These are phyloP conservation scores for Arabidopsis lyrata DNA, from an alignment of 441 rosid genomes.

Conservation along the genomic window DNA sequence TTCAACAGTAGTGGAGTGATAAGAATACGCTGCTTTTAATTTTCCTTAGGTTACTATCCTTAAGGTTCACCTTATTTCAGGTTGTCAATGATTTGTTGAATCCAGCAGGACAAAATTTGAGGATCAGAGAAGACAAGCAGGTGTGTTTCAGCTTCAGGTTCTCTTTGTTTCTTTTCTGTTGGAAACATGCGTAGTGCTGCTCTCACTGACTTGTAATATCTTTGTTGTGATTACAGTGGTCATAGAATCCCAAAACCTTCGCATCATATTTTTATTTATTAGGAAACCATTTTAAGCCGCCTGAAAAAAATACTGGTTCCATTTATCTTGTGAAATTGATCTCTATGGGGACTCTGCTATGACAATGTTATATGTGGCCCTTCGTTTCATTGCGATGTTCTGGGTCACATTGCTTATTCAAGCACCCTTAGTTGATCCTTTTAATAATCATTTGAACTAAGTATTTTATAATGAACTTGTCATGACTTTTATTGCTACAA, in stretches of 20 bases:
- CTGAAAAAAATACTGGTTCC: conserved; percentile 2
- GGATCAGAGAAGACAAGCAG: conserved; percentile 99
- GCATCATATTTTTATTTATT: background rate
- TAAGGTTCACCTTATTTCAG: conserved; percentile 58
- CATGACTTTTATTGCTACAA: conserved; percentile 15
- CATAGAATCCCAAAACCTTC: conserved; percentile 2
- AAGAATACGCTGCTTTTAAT: conserved; percentile 34
- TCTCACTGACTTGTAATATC: conserved; percentile 9
- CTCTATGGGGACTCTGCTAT: conserved; percentile 7
- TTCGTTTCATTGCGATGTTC: background rate
- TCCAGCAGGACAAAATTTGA: conserved; percentile 97
- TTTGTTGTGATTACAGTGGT: conserved; percentile 10
- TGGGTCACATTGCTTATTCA: conserved; percentile 20
- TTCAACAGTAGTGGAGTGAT: conserved; percentile 25
- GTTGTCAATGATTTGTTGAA: conserved; percentile 96
- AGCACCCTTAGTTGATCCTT: conserved; percentile 29
- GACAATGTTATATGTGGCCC: conserved; percentile 1
- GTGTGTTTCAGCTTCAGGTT: conserved; percentile 44
- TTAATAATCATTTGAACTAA: conserved; percentile 5
- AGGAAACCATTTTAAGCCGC: conserved; percentile 21
- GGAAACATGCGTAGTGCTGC: conserved; percentile 18
- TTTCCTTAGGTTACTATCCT: conserved; percentile 37
- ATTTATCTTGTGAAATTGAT: conserved; percentile 18
- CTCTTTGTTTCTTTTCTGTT: conserved; percentile 25
- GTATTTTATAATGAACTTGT: conserved; percentile 12